Conservation (phyloP, 768 basidiomycete genomes). For the Megacollybia marginata region DNA sequence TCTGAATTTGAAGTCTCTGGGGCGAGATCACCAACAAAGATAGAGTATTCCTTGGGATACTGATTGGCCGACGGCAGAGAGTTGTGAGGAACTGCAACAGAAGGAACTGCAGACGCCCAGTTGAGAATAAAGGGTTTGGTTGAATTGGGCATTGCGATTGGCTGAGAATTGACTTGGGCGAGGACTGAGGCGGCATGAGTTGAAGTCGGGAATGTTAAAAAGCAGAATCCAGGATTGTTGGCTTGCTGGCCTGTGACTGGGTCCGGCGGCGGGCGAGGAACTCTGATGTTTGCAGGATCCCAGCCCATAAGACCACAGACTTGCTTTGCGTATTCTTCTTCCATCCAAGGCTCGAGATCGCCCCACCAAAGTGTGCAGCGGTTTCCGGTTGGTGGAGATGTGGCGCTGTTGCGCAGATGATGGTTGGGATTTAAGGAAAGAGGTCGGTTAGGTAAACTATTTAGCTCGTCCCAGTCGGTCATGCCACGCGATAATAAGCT, state of each 20-base stretch:
- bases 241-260: constrained; percentile 52
- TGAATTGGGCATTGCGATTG: constrained; percentile 81
- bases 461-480: background rate
- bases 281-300: constrained; percentile 69
- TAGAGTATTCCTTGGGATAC: constrained; percentile 82
- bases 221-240: constrained; percentile 85
- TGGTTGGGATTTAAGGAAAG: background rate
- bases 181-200: constrained; percentile 65
- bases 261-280: constrained; percentile 58
- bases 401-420: background rate
- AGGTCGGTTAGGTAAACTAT: background rate
- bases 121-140: constrained; percentile 72
- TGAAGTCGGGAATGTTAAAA: constrained; percentile 76
- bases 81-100: constrained; percentile 23
- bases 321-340: constrained; percentile 89
- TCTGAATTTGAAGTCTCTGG: constrained; percentile 94
- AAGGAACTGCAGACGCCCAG: constrained; percentile 52
- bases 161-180: constrained; percentile 48
- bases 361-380: constrained; percentile 78
- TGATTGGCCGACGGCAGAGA: constrained; percentile 8
- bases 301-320: constrained; percentile 84
- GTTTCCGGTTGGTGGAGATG: constrained; percentile 8
- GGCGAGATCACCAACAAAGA: constrained; percentile 91
- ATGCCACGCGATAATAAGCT: background rate
- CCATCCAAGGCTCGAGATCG: constrained; percentile 94